phyloP scores from a whole-genome alignment of 2,329 filamentous ascomycete genomes.

The Penicillium sp. region DNA sequence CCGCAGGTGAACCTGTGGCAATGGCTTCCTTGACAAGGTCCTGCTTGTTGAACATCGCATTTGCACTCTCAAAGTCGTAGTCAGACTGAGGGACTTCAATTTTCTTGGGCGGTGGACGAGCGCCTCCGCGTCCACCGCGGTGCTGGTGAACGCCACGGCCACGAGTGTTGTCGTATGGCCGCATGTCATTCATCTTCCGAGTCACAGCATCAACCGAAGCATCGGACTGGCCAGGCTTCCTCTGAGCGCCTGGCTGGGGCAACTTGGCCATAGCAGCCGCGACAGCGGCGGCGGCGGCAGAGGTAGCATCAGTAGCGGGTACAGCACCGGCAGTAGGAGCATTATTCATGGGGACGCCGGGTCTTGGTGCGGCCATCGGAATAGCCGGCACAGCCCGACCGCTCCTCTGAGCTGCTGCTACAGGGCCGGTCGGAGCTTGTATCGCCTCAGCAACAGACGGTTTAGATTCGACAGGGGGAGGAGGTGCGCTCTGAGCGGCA shows the following conservation, averaged over 20 bases:
- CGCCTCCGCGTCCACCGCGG: slow-evolving; percentile 46
- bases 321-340: slow-evolving; percentile 23
- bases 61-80: slow-evolving; percentile 83
- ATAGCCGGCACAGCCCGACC: slow-evolving; percentile 45
- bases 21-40: slow-evolving; percentile 85
- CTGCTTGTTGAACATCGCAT: slow-evolving; percentile 85
- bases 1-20: slow-evolving; percentile 65
- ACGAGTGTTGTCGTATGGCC: slow-evolving; percentile 38
- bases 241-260: slow-evolving; percentile 35
- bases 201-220: slow-evolving; percentile 40
- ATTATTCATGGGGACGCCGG: slow-evolving; percentile 26
- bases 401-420: slow-evolving; percentile 35
- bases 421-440: slow-evolving; percentile 25
- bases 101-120: slow-evolving; percentile 53
- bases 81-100: slow-evolving; percentile 86
- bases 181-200: slow-evolving; percentile 45
- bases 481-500: slow-evolving; percentile 31
- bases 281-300: slow-evolving; percentile 48
- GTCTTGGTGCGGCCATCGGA: slow-evolving; percentile 38
- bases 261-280: slow-evolving; percentile 50
- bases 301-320: slow-evolving; percentile 45
- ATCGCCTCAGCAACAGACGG: slow-evolving; percentile 36
- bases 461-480: slow-evolving; percentile 38
- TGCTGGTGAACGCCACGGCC: slow-evolving; percentile 37
- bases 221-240: slow-evolving; percentile 31